Base-by-base conservation (phyloP, 1,284 basidiomycete species). In the Ganoderma leucocontextum region DNA sequence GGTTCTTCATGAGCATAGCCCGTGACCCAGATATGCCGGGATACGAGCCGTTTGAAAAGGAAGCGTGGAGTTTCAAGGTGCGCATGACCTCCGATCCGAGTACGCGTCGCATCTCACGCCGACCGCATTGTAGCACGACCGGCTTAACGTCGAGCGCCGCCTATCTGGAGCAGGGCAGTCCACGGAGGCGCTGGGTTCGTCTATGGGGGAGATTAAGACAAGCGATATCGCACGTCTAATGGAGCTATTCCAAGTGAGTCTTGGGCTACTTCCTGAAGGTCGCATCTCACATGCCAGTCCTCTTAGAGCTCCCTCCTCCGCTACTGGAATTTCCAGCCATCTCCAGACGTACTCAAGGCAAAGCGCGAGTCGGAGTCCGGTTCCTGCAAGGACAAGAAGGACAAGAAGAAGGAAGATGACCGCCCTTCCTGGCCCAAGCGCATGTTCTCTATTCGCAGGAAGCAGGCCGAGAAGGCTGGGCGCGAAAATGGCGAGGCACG, bases 141-240 rank as follows among this genome's bases (percentile, higher is more conserved):
- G 92, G 15, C 76, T 91, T n/a, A 88, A 85, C 63, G 87, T 94
- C 25, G 90, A 92, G 76, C 85, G 87, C 62, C 83, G 90, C 52
- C 72, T 91, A 13, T 78, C 83, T 3, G 86, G 86, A 33, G 76
- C 64, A 72, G 77, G 60, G 15, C 74, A 62, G 66, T 64, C 70
- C 2, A 72, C 70, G 2, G 78, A 79, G 17, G 79, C 80, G 17
- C 73, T 78, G 8, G 79, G 80, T 1, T 80, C 78, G 22, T 78
- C 79, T 12, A 55, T 75, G 12, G 73, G 76, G 2, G 82, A 83
- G 59, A 87, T 94, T 66, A 88, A 87, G 76, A 93, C 93, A 0
- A 91, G 91, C 72, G 94, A 95, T 74, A 83, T 95, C 59, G 91
- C 93, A 4, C 85, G 92, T n/a, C 81, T 95, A 15, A 91, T 95